Percentiles rank a stretch among this genome's conserved stretches.
phyloP scores from a whole-genome alignment of 225 moss, liverwort and hornwort species.

The Polytrichum formosum region DNA sequence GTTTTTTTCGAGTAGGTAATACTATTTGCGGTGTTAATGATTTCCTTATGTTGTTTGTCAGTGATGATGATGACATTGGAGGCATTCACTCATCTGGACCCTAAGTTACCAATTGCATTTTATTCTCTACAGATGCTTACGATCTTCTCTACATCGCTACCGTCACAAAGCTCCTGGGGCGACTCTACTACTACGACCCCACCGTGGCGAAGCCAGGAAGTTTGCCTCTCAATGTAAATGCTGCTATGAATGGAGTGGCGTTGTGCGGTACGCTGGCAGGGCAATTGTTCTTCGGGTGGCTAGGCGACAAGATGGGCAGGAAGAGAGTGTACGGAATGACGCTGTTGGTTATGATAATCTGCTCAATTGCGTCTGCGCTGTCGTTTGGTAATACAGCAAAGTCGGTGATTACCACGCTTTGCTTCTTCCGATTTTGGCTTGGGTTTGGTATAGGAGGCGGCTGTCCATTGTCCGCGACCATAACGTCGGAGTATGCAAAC shows the following conservation, averaged over 20 bases:
- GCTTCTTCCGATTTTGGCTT: conserved; percentile 57
- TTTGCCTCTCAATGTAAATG: conserved; percentile 35
- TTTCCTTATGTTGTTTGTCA: too few relatives aligned
- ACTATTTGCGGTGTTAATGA: too few relatives aligned
- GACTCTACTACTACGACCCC: conserved; percentile 37
- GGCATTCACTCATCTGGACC: too few relatives aligned
- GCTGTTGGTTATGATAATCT: conserved; percentile 38
- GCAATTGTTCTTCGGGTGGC: conserved; percentile 56
- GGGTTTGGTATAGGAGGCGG: conserved; percentile 52
- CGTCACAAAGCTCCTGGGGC: conserved; percentile 39
- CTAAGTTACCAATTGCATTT: too few relatives aligned
- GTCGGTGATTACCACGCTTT: conserved; percentile 36
- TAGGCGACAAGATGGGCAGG: conserved; percentile 49
- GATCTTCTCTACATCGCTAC: conserved; percentile 40
- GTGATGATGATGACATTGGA: too few relatives aligned
- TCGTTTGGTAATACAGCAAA: conserved; percentile 43
- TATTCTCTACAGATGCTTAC: conserved; percentile 22
- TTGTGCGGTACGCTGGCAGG: conserved; percentile 44
- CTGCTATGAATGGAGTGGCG: conserved; percentile 43
- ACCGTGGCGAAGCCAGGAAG: background rate
- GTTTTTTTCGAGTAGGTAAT: too few relatives aligned
- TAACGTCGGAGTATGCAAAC: conserved; percentile 53
- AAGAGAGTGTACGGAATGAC: conserved; percentile 48
- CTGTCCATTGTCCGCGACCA: conserved; percentile 19
- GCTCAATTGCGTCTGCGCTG: conserved; percentile 28